phyloP scores from a whole-genome alignment of 345 rosid species.

The Pistacia integerrima region DNA sequence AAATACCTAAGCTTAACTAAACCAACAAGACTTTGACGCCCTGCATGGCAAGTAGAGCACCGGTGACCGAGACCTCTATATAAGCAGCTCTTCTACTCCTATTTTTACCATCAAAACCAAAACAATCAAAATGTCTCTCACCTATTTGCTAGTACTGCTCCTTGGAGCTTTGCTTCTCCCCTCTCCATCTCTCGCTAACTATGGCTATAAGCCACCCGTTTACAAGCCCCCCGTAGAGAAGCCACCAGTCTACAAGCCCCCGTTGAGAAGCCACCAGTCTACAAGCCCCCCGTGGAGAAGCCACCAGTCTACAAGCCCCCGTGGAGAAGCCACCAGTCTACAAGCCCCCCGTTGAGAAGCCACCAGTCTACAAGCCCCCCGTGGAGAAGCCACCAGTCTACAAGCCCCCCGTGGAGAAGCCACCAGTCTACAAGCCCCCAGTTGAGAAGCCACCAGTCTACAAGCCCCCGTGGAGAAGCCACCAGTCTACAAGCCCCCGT shows the following conservation, averaged over 20 bases:
- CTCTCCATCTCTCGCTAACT: slow-evolving; percentile 21
- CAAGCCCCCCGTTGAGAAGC: slow-evolving; percentile 15
- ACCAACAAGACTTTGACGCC: slow-evolving; percentile 2
- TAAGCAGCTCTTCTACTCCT: background rate
- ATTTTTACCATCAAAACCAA: background rate
- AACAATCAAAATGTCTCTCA: slow-evolving; percentile 22
- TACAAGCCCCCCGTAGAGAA: background rate
- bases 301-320: slow-evolving; percentile 2
- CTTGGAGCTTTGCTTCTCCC: slow-evolving; percentile 28
- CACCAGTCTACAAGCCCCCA: slow-evolving; percentile 11
- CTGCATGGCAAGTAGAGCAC: background rate
- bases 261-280: slow-evolving; percentile 1
- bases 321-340: slow-evolving; percentile 18
- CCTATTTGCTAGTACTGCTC: slow-evolving; percentile 24
- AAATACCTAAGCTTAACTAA: background rate
- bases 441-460: background rate
- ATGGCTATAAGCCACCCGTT: background rate
- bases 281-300: background rate
- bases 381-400: slow-evolving; percentile 13
- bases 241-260: background rate
- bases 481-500: background rate
- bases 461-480: background rate
- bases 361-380: slow-evolving; percentile 9
- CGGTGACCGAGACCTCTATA: slow-evolving; percentile 4
- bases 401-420: slow-evolving; percentile 20